These are phyloP conservation scores for Clarireedia sp. DNA, from an alignment of 2,329 filamentous ascomycete genomes.

Conservation along the genomic window DNA sequence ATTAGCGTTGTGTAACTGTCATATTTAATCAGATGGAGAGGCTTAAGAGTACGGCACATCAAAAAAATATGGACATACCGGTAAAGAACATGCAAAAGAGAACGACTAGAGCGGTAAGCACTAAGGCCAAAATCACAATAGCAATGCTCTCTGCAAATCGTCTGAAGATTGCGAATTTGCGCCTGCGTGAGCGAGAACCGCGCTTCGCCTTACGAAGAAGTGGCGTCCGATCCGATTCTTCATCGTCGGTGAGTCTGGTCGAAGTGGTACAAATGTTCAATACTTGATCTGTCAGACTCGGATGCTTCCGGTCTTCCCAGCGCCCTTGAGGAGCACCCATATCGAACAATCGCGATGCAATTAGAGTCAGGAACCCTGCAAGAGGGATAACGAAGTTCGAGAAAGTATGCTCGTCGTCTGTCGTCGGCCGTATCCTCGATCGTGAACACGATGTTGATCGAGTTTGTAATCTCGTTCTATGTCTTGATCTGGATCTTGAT, in stretches of 20 bases:
- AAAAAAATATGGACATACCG: not conserved
- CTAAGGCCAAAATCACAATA: constrained; percentile 17
- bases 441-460: not conserved
- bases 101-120: constrained; percentile 22
- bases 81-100: constrained; percentile 20
- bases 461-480: not conserved
- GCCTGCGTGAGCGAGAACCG: not conserved
- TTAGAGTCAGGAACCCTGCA: constrained; percentile 14
- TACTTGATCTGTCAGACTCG: not conserved
- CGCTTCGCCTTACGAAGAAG: constrained; percentile 16
- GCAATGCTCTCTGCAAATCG: constrained; percentile 22
- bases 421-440: not conserved
- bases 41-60: not conserved
- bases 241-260: not conserved
- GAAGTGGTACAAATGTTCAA: not conserved
- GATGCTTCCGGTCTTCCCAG: not conserved
- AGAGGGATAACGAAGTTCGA: constrained; percentile 19
- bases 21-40: too few species aligned
- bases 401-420: constrained; percentile 8
- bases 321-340: constrained; percentile 15
- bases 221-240: constrained; percentile 17
- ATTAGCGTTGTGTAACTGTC: not conserved
- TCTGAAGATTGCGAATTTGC: not conserved
- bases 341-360: constrained; percentile 20
- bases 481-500: not conserved